Evolutionary conservation across 2,329 filamentous ascomycete genomes (phyloP).

Genomic region (Basipetospora chlamydospora): DNA sequence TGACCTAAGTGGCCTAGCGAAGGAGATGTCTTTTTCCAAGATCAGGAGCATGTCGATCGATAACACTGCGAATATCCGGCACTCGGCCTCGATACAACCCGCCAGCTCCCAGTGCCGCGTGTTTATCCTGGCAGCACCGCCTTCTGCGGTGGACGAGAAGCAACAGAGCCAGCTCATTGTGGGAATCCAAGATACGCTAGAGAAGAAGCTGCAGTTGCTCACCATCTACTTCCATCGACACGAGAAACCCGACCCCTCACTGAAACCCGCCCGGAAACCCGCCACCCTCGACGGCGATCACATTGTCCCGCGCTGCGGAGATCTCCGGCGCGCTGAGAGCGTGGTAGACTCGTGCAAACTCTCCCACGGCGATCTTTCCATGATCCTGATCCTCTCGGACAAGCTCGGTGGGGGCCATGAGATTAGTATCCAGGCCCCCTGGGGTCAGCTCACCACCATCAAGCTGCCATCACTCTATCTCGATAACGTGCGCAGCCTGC

Average conservation of each 20-base stretch:
- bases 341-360: conserved; percentile 62
- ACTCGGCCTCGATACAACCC: conserved; percentile 39
- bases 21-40: conserved; percentile 58
- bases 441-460: conserved; percentile 57
- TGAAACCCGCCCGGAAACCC: conserved; percentile 11
- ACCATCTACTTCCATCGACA: conserved; percentile 42
- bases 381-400: conserved; percentile 56
- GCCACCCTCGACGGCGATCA: conserved; percentile 8
- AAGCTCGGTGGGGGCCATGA: conserved; percentile 48
- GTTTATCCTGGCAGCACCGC: conserved; percentile 50
- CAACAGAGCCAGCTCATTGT: conserved; percentile 44
- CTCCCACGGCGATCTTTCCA: conserved; percentile 49
- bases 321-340: conserved; percentile 45
- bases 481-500: conserved; percentile 45
- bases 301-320: conserved; percentile 15
- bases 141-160: conserved; percentile 36
- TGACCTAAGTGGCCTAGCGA: conserved; percentile 55
- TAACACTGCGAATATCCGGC: conserved; percentile 43
- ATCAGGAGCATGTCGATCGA: conserved; percentile 53
- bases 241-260: conserved; percentile 15
- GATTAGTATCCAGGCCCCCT: conserved; percentile 60
- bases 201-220: conserved; percentile 53
- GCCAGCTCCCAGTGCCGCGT: conserved; percentile 41
- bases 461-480: conserved; percentile 44
- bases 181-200: conserved; percentile 54